These are phyloP conservation scores for Neonectria magnoliae DNA, from an alignment of 2,329 filamentous ascomycete genomes.

Conservation along the genomic window DNA sequence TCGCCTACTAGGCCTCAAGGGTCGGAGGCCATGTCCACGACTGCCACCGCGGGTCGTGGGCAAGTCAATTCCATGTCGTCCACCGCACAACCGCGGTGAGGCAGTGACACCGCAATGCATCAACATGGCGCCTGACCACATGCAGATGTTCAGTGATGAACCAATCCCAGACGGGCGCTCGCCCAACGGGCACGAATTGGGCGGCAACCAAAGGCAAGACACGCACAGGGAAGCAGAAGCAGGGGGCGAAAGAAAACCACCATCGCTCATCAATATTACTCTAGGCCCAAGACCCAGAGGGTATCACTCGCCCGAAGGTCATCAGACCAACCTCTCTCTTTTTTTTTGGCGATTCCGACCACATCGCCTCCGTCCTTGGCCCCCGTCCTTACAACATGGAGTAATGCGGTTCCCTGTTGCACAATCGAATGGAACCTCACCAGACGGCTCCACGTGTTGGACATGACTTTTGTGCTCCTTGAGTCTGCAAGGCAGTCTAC, in stretches of 20 bases:
- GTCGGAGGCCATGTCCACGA: conserved; percentile 16
- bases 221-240: conserved; percentile 26
- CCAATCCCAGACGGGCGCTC: conserved; percentile 30
- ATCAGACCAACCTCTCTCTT: conserved; percentile 27
- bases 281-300: conserved; percentile 17
- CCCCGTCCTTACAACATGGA: conserved; percentile 15
- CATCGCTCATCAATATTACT: conserved; percentile 20
- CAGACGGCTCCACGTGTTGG: conserved; percentile 44
- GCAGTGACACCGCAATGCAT: conserved; percentile 26
- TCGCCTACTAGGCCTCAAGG: not conserved
- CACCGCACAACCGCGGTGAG: conserved; percentile 24
- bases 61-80: conserved; percentile 14
- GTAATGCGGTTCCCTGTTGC: conserved; percentile 31
- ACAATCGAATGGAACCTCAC: conserved; percentile 40
- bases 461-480: conserved; percentile 37
- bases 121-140: conserved; percentile 39
- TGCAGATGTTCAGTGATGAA: conserved; percentile 30
- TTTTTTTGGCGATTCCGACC: conserved; percentile 18
- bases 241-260: conserved; percentile 21
- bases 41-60: not conserved
- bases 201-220: conserved; percentile 28
- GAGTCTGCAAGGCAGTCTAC: conserved; percentile 38
- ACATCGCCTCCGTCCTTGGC: conserved; percentile 22
- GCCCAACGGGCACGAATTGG: conserved; percentile 37
- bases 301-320: conserved; percentile 26